A percentile compares a stretch with the other conserved stretches of the same genome.
Evolutionary conservation across 2,329 filamentous ascomycete species (phyloP).

Genomic region (Endocalyx cinctus): DNA sequence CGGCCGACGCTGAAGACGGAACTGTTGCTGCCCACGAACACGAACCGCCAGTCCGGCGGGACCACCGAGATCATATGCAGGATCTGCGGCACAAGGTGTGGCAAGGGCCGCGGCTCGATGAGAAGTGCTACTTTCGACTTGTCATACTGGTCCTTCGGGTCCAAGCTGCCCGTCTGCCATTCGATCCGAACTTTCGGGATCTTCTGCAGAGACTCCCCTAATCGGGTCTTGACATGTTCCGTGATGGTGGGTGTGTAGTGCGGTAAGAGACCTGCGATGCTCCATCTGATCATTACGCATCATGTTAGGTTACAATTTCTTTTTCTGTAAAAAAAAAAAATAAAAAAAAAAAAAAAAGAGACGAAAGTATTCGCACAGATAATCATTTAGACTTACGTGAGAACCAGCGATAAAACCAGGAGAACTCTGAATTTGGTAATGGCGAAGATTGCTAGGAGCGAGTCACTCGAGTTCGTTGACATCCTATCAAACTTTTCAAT

Average conservation of each 20-base stretch:
- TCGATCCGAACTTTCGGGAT: conserved; percentile 31
- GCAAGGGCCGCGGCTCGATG: conserved; percentile 44
- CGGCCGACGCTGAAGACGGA: conserved; percentile 42
- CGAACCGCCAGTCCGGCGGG: conserved; percentile 50
- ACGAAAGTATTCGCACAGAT: too few species aligned
- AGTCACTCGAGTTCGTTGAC: too few species aligned
- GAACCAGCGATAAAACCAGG: conserved; percentile 27
- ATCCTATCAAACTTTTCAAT: too few species aligned
- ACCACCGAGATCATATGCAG: conserved; percentile 49
- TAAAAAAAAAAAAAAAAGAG: too few species aligned
- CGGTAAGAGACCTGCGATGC: conserved; percentile 38
- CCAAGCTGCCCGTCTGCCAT: not conserved
- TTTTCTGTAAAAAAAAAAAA: too few species aligned
- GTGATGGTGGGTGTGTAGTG: conserved; percentile 39
- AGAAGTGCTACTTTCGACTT: conserved; percentile 47
- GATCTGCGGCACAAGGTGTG: conserved; percentile 45
- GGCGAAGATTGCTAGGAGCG: conserved; percentile 21
- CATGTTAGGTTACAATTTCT: too few species aligned
- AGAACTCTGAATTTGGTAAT: conserved; percentile 33
- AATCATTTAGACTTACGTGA: conserved; percentile 34
- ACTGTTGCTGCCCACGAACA: conserved; percentile 46
- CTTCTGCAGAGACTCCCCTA: conserved; percentile 36
- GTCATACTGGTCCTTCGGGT: conserved; percentile 39
- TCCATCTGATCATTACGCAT: too few species aligned
- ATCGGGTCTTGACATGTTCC: conserved; percentile 30